phyloP scores from a whole-genome alignment of 2,329 filamentous ascomycete species.

The Colletotrichum lini region DNA sequence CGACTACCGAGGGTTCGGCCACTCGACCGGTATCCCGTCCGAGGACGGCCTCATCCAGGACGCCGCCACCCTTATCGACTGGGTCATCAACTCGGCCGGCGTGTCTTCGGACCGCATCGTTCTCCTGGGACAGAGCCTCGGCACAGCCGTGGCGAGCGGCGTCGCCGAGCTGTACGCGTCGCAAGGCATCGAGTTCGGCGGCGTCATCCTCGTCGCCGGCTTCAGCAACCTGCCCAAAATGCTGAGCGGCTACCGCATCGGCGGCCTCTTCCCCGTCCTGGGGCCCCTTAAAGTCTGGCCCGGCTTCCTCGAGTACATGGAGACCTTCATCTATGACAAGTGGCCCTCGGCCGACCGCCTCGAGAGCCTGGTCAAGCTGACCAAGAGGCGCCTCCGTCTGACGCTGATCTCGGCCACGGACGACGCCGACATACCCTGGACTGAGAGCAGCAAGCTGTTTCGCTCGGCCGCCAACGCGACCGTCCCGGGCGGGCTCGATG shows the following conservation, averaged over 20 bases:
- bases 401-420: constrained; percentile 85
- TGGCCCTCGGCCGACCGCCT: constrained; percentile 84
- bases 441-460: constrained; percentile 77
- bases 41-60: constrained; percentile 88
- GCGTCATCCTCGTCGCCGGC: constrained; percentile 82
- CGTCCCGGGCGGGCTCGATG: constrained; percentile 52
- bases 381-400: constrained; percentile 71
- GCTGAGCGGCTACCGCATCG: constrained; percentile 82
- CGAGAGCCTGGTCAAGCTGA: constrained; percentile 66
- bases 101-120: constrained; percentile 82
- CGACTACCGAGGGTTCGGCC: constrained; percentile 91
- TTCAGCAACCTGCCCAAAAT: constrained; percentile 84
- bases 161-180: constrained; percentile 79
- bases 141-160: constrained; percentile 85
- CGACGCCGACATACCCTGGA: constrained; percentile 86
- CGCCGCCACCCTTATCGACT: constrained; percentile 80
- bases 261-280: constrained; percentile 84
- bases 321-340: constrained; percentile 78
- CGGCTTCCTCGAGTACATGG: constrained; percentile 72
- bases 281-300: constrained; percentile 80
- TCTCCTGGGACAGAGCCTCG: constrained; percentile 88
- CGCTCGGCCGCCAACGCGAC: constrained; percentile 69
- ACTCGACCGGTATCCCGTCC: constrained; percentile 83
- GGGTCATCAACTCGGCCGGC: constrained; percentile 74
- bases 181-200: constrained; percentile 78